Evolutionary conservation across 495 filamentous ascomycete species (phyloP), one percentile per base, ranked within the genome.

Genomic region (Aspergillus hancockii): DNA sequence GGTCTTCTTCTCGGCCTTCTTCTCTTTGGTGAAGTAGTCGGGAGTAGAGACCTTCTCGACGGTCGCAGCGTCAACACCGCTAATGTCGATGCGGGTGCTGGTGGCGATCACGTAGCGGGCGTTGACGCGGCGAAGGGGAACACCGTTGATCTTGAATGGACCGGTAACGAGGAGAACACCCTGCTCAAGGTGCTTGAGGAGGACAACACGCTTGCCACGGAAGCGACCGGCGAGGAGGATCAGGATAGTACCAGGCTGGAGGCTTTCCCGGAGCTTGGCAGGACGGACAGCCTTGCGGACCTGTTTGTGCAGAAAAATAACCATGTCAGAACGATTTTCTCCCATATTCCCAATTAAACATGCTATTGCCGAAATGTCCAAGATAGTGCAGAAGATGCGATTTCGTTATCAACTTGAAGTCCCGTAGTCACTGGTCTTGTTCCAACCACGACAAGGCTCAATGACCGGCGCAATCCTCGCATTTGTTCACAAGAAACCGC

Each of bases 111-210:
- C 95, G 81, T 98, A 99, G 84, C 95, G 88, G 68, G 93, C 81
- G 83, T 99, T 99, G 71, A 99, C 94, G 79, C 95, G 86, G 76
- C 95, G 88, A 70, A 99, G 89, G 62, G 95, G 95, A 61, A 99
- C 95, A 79, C 95, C 95, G 82, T 99, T 99, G 83, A 98, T 88
- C 88, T 96, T 98, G 89, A 97, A 99, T 72, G 95, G 95, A 67
- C 95, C 95, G 71, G 95, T 99, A 66, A 99, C 90, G 71, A 99
- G 91, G 73, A 99, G 92, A 63, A 97, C 90, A 79, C 95, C 95
- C 82, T 97, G 90, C 70, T 88, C 80, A 73, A 99, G 92, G 81
- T 88, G 83, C 85, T 97, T 98, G 76, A 99, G 90, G 77, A 97
- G 92, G 73, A 99, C 83, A 71, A 99, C 95, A 75, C 95, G 95